phyloP scores from a whole-genome alignment of 331 rosid species.

The Telfairia occidentalis region DNA sequence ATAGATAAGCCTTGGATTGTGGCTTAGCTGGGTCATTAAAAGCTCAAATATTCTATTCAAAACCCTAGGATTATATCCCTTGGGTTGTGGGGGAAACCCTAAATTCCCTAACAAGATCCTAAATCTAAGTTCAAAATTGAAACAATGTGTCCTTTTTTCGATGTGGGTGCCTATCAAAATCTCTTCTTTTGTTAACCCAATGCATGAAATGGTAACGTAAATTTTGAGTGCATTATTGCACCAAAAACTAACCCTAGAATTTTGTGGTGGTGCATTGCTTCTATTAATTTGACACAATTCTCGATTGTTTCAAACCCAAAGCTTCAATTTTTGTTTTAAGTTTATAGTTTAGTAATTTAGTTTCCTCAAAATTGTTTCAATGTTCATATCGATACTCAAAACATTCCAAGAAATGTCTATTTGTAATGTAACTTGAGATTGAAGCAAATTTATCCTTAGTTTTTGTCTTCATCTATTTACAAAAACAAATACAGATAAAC shows the following conservation, averaged over 20 bases:
- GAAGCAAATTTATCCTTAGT: not conserved
- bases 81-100: not conserved
- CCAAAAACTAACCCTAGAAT: constrained; percentile 14
- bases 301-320: not conserved
- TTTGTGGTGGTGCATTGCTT: constrained; percentile 24
- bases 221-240: not conserved
- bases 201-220: not conserved
- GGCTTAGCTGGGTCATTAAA: constrained; percentile 2
- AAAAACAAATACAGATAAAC: not conserved
- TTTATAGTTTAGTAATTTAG: not conserved
- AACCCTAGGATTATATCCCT: constrained; percentile 2
- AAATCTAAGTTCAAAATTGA: not conserved
- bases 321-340: not conserved
- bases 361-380: not conserved
- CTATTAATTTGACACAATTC: not conserved
- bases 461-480: not conserved
- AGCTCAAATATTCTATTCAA: not conserved
- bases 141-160: not conserved
- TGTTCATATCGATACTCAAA: not conserved
- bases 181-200: not conserved
- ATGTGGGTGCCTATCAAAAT: not conserved
- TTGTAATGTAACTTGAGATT: not conserved
- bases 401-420: not conserved
- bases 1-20: not conserved
- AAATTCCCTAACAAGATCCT: constrained; percentile 10